Percentiles rank a stretch among this genome's conserved stretches.
Conservation (phyloP, 2,329 filamentous ascomycete genomes). For the Diatrype stigma region DNA sequence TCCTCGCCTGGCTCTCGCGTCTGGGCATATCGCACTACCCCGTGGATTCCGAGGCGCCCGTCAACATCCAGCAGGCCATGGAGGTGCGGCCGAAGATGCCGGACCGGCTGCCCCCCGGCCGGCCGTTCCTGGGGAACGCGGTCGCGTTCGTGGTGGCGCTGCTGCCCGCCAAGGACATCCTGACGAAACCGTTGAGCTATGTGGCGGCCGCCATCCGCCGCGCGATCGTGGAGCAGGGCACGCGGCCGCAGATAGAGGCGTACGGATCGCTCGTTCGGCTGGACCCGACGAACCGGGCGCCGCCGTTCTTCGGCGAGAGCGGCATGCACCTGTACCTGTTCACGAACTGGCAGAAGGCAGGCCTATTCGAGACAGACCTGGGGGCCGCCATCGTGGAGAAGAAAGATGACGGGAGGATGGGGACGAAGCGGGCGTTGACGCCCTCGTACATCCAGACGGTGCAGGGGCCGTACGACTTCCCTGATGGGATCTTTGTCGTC, state of each 20-base stretch:
- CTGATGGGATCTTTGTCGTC: too few species aligned
- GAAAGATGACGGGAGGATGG: too few species aligned
- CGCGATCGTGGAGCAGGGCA: constrained; percentile 30
- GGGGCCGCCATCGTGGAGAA: too few species aligned
- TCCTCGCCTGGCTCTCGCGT: constrained; percentile 37
- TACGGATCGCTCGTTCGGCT: too few species aligned
- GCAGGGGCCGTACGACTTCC: too few species aligned
- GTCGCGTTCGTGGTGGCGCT: constrained; percentile 16
- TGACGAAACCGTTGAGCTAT: constrained; percentile 14
- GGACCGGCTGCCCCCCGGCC: constrained; percentile 20
- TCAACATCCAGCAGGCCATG: constrained; percentile 37
- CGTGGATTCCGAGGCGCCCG: constrained; percentile 19
- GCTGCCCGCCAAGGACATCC: constrained; percentile 15
- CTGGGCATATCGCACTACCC: constrained; percentile 19
- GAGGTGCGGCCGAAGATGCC: constrained; percentile 30
- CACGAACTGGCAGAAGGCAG: too few species aligned
- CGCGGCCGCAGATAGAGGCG: constrained; percentile 26
- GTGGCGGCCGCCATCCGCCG: constrained; percentile 24
- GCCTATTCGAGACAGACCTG: too few species aligned
- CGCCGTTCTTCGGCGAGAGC: too few species aligned
- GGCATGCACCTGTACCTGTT: too few species aligned
- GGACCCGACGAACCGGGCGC: too few species aligned
- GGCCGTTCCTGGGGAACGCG: constrained; percentile 19
- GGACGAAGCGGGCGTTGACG: too few species aligned
- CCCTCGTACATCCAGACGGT: too few species aligned